phyloP scores from a whole-genome alignment of 129 eudicot species.

The Heracleum sosnowskyi region DNA sequence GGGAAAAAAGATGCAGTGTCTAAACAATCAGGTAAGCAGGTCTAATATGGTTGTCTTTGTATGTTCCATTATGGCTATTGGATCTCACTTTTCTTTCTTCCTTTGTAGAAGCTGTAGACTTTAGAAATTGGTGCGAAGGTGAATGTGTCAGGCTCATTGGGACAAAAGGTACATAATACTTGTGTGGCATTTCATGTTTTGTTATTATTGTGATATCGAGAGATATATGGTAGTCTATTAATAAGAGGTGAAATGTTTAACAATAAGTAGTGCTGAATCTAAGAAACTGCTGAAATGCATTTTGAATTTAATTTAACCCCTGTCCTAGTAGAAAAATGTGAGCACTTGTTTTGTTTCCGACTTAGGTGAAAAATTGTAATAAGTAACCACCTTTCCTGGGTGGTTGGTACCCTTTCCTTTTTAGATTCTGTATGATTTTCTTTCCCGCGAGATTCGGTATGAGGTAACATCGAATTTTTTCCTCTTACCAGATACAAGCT shows the following conservation, averaged over 20 bases:
- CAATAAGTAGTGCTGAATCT: not conserved
- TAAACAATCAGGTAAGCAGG: conserved; percentile 55
- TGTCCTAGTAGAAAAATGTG: not conserved
- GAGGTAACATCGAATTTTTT: not conserved
- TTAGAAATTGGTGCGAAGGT: conserved; percentile 89
- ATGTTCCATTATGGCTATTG: no score
- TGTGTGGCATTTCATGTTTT: not conserved
- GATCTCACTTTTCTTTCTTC: not conserved
- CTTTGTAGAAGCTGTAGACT: conserved; percentile 77
- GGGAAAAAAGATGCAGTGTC: conserved; percentile 54
- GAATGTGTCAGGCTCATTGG: conserved; percentile 81
- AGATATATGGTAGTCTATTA: not conserved
- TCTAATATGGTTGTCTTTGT: no score
- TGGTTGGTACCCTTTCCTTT: not conserved
- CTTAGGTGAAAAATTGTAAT: not conserved
- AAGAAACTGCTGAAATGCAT: not conserved
- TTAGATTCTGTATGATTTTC: not conserved
- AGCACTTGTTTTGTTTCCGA: not conserved
- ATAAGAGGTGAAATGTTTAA: not conserved
- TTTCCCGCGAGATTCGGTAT: not conserved
- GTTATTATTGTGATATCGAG: not conserved
- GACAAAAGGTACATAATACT: conserved; percentile 49
- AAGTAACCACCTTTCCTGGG: not conserved
- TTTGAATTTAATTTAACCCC: not conserved
- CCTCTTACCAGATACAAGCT: conserved; percentile 59